Conservation (phyloP, 345 rosid genomes). For the Eucalyptus regnans region DNA sequence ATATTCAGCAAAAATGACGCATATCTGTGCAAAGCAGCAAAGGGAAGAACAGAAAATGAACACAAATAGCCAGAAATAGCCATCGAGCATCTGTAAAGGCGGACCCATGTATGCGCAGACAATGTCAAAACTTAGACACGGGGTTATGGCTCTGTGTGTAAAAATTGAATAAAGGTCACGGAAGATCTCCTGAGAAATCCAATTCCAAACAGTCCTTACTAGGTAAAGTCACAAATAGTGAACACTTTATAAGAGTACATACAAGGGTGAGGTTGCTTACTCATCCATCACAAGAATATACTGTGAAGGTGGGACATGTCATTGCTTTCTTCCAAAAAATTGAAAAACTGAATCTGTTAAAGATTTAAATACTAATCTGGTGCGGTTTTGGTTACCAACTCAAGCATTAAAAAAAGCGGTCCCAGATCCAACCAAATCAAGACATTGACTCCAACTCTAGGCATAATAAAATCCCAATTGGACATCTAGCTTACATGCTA, state of each 20-base stretch:
- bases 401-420: not conserved
- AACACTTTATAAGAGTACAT: not conserved
- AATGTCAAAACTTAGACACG: not conserved
- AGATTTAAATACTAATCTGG: not conserved
- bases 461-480: not conserved
- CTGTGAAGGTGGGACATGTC: not conserved
- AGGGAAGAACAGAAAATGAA: not conserved
- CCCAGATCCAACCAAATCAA: not conserved
- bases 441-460: not conserved
- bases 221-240: not conserved
- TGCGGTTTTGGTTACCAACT: not conserved
- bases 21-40: not conserved
- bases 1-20: not conserved
- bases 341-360: not conserved
- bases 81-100: not conserved
- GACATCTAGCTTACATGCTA: not conserved
- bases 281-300: not conserved
- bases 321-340: not conserved
- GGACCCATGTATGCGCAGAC: not conserved
- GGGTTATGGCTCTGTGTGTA: not conserved
- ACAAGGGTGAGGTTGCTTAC: not conserved
- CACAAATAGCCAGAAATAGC: not conserved
- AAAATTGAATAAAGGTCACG: not conserved
- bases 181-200: not conserved
- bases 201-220: not conserved